These are phyloP conservation scores for Aurifilum marmelostoma DNA, from an alignment of 2,329 filamentous ascomycete genomes.

Conservation along the genomic window DNA sequence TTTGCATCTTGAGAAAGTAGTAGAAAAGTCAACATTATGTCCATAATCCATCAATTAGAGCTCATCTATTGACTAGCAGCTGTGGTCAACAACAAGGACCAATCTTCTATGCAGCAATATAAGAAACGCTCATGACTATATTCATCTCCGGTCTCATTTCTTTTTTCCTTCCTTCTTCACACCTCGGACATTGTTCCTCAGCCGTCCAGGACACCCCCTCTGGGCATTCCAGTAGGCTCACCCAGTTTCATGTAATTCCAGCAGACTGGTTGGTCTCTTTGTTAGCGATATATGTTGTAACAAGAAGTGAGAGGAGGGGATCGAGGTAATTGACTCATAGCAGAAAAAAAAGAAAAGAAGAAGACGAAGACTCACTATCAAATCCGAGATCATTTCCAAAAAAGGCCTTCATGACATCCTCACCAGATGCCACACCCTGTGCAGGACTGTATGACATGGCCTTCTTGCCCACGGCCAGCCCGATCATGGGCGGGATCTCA, in stretches of 20 bases:
- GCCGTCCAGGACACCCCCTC: not conserved
- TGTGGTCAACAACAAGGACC: too few relatives aligned
- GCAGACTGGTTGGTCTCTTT: slow-evolving; percentile 47
- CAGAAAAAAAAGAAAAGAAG: not conserved
- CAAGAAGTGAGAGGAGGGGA: not conserved
- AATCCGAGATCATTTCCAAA: slow-evolving; percentile 72
- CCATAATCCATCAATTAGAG: not conserved
- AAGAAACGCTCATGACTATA: not conserved
- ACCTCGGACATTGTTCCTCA: not conserved
- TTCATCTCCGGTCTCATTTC: too few relatives aligned
- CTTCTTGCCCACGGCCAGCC: slow-evolving; percentile 70
- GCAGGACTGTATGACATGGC: slow-evolving; percentile 65
- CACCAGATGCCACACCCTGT: slow-evolving; percentile 60
- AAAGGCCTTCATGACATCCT: slow-evolving; percentile 64
- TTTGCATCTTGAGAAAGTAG: too few relatives aligned
- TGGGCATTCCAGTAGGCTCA: slow-evolving; percentile 24
- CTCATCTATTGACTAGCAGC: too few relatives aligned
- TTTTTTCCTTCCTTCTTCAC: not conserved
- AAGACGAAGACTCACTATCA: slow-evolving; percentile 56
- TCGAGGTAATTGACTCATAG: slow-evolving; percentile 17
- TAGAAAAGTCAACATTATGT: not conserved
- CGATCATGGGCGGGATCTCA: slow-evolving; percentile 67
- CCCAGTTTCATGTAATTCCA: slow-evolving; percentile 58
- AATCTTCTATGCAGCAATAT: not conserved
- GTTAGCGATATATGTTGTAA: slow-evolving; percentile 4